phyloP scores from a whole-genome alignment of 2,329 filamentous ascomycete genomes.

The Balansia obtecta region DNA sequence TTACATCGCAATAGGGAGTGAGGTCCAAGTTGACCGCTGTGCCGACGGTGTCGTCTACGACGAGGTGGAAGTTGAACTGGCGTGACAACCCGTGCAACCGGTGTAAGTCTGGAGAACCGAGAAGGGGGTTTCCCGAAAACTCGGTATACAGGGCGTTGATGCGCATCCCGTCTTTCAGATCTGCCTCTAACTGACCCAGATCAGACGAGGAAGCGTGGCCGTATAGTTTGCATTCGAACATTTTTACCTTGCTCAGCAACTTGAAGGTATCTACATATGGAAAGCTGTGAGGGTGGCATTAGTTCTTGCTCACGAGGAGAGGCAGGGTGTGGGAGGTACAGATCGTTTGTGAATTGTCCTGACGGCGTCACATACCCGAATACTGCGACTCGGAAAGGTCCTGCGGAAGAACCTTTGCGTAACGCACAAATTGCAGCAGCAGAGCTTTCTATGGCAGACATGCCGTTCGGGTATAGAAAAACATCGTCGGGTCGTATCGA shows the following conservation, averaged over 20 bases:
- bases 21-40: conserved; percentile 34
- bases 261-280: conserved; percentile 19
- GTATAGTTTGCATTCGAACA: conserved; percentile 28
- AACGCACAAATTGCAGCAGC: conserved; percentile 8
- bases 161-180: conserved; percentile 22
- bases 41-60: conserved; percentile 33
- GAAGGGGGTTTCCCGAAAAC: conserved; percentile 21
- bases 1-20: conserved; percentile 30
- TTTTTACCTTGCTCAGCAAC: conserved; percentile 15
- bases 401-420: background rate
- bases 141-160: conserved; percentile 36
- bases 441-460: conserved; percentile 31
- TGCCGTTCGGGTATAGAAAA: conserved; percentile 37
- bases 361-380: conserved; percentile 13
- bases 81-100: conserved; percentile 17
- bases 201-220: conserved; percentile 26
- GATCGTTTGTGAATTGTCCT: background rate
- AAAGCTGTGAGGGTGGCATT: conserved; percentile 10
- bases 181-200: conserved; percentile 26
- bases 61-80: conserved; percentile 26
- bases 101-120: conserved; percentile 17
- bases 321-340: background rate
- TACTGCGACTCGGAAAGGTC: conserved; percentile 11
- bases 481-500: conserved; percentile 23
- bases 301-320: background rate